Base-by-base conservation (phyloP, 2,329 filamentous ascomycete species). In the Ceratocystis eucalypticola region DNA sequence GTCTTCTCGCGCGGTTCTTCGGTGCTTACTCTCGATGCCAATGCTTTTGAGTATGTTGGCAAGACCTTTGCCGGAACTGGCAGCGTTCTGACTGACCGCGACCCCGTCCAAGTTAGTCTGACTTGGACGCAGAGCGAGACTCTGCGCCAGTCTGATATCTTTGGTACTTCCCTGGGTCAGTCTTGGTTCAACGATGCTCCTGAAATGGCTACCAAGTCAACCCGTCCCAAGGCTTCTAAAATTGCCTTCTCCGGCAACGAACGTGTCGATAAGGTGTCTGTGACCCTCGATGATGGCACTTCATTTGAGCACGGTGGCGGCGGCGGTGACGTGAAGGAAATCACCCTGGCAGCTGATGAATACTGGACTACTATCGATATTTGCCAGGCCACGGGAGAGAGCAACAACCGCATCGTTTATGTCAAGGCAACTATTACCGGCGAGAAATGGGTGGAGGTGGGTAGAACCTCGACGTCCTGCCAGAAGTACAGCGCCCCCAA, bases 1-100 rank as follows among this genome's bases (percentile, higher is more conserved):
- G 76, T 86, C 59, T 81, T 86, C 70, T 87, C 83, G 75, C 80
- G 84, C 44, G 77, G 78, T 33, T 78, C 77, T n/a, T 70, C 77
- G 20, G 70, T 79, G 2, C 70, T 84, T 3, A 72, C 71, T 37
- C 76, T 86, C 2, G 69, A 71, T 0, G 81, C 82, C 0, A 80
- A 76, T 0, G 72, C 72, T 25, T 86, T 82, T 72, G 76, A 75
- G 70, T 88, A 88, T 72, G 81, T 79, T 8, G 78, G 80, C 57
- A 70, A 71, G 57, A 77, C 76, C 70, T 88, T 88, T 75, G 73
- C 87, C 12, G 80, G 85, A 71, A 59, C 76, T 2, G 84, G 82
- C 37, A 79, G 72, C 68, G 76, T 86, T n/a, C 76, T 88, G 28
- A 81, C 81, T 1, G 85, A 88, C 72, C 85, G 88, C 71, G 86